These are phyloP conservation scores for Pseudopediastrum boryanum DNA, from an alignment of 139 green algal species.

Conservation along the genomic window DNA sequence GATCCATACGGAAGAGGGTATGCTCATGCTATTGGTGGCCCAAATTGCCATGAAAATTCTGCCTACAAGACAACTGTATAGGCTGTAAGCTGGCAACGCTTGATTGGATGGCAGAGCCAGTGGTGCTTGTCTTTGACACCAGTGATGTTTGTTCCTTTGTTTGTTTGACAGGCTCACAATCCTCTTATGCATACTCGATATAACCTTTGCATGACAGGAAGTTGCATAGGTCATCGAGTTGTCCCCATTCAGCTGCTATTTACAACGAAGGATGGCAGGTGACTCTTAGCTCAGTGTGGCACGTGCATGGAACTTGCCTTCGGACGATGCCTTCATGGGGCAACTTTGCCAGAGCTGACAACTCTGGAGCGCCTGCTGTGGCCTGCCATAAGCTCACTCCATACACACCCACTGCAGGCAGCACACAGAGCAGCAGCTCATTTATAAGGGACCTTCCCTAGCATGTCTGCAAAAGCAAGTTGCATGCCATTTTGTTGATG, in stretches of 20 bases:
- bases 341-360: conserved; percentile 52
- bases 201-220: not conserved
- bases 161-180: not conserved
- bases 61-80: too few species aligned
- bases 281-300: too few species aligned
- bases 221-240: not conserved
- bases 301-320: too few species aligned
- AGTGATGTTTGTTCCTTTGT: too few species aligned
- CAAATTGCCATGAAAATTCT: too few species aligned
- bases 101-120: too few species aligned
- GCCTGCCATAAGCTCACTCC: conserved; percentile 61
- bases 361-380: not conserved
- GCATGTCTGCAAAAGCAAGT: not conserved
- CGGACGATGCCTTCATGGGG: conserved; percentile 38
- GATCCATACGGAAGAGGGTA: too few species aligned
- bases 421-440: not conserved
- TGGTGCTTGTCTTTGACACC: too few species aligned
- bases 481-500: not conserved
- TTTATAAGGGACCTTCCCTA: not conserved
- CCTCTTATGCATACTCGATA: not conserved
- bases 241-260: too few species aligned
- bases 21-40: too few species aligned
- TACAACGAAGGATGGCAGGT: too few species aligned
- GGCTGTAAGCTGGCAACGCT: too few species aligned
- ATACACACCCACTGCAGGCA: conserved; percentile 56